phyloP scores from a whole-genome alignment of 2,329 filamentous ascomycete genomes.

The Trichoderma breve region DNA sequence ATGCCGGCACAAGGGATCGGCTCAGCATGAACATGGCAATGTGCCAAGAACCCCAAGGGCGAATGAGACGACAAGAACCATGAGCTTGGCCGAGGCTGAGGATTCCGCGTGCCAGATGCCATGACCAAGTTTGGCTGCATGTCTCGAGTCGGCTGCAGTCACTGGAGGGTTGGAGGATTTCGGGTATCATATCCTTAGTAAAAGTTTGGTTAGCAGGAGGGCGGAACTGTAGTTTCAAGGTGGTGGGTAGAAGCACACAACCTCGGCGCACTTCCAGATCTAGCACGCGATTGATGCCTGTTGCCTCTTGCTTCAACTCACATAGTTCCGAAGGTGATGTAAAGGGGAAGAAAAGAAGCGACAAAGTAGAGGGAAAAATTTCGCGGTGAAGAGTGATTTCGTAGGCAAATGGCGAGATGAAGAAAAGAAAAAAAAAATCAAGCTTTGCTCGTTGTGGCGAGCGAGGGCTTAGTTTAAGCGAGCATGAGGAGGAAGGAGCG shows the following conservation, averaged over 20 bases:
- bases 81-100: neutral
- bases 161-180: neutral
- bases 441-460: neutral
- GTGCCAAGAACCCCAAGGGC: neutral
- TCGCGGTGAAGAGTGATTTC: too few relatives aligned
- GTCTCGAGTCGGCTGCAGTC: neutral
- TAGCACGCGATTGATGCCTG: neutral
- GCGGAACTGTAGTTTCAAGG: neutral
- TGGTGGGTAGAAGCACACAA: neutral
- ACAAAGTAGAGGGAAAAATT: neutral
- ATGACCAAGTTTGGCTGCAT: neutral
- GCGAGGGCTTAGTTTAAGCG: neutral
- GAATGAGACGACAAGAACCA: neutral
- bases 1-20: neutral
- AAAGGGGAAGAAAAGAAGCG: neutral
- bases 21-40: neutral
- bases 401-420: neutral
- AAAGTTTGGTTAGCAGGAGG: neutral
- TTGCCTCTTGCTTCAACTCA: neutral
- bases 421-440: neutral
- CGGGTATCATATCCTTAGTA: neutral
- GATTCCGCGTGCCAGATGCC: neutral
- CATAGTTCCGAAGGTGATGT: neutral
- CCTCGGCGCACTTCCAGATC: neutral
- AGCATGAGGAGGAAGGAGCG: neutral